A percentile compares a stretch with the other conserved stretches of the same genome.
Evolutionary conservation across 805 yeast species (phyloP).

Genomic region (Ogataea nakhonphanomensis): DNA sequence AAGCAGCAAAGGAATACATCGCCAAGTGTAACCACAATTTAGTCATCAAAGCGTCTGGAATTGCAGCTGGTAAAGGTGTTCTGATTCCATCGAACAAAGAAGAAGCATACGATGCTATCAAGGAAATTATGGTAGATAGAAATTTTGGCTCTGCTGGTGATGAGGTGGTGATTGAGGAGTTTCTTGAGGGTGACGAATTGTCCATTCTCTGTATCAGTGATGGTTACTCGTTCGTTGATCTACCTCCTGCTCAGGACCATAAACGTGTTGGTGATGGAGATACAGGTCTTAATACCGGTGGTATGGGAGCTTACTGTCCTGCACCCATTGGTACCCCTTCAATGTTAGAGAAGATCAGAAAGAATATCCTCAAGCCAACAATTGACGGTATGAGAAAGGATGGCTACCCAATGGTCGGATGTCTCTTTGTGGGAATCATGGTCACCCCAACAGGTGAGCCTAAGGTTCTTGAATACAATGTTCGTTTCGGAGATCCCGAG

Average conservation of each 20-base stretch:
- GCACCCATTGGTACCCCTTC: conserved; percentile 90
- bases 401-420: conserved; percentile 93
- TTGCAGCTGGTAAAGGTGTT: conserved; percentile 99
- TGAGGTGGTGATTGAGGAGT: conserved; percentile 93
- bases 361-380: conserved; percentile 80
- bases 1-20: conserved; percentile 71
- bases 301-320: conserved; percentile 99
- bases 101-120: conserved; percentile 82
- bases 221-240: conserved; percentile 84
- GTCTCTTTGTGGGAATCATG: conserved; percentile 93
- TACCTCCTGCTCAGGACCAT: conserved; percentile 98
- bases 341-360: conserved; percentile 65
- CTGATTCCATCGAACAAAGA: conserved; percentile 79
- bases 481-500: conserved; percentile 98
- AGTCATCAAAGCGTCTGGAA: conserved; percentile 95
- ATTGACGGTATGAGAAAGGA: conserved; percentile 95
- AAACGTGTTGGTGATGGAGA: conserved; percentile 94
- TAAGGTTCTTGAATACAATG: conserved; percentile 93
- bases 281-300: conserved; percentile 94
- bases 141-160: conserved; percentile 94
- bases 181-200: conserved; percentile 93
- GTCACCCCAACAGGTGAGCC: conserved; percentile 78
- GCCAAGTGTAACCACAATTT: conserved; percentile 63
- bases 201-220: conserved; percentile 89
- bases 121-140: conserved; percentile 83